Evolutionary conservation across 225 moss, liverwort and hornwort species (phyloP).

Genomic region (Bryoerythrophyllum caledonicum): DNA sequence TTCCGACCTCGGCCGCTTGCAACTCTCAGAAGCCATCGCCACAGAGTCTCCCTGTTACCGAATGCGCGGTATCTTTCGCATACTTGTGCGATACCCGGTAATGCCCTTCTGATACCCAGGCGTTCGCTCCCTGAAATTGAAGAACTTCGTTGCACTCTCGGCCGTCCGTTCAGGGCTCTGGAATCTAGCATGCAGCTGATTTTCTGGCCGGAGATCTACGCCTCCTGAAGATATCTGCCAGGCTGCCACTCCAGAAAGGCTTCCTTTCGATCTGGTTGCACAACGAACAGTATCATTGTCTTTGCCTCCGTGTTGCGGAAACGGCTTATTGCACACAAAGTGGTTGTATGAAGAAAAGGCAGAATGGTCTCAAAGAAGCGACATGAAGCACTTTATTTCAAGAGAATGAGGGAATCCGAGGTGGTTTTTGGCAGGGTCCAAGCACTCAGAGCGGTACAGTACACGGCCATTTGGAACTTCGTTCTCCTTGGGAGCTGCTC

Average conservation of each 20-base stretch:
- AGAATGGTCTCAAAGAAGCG: too few relatives aligned
- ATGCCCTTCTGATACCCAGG: not conserved
- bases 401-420: not conserved
- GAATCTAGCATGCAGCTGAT: not conserved
- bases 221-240: not conserved
- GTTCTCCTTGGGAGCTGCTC: not conserved
- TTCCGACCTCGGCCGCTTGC: not conserved
- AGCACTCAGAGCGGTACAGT: not conserved
- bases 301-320: too few relatives aligned
- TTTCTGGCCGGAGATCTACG: not conserved
- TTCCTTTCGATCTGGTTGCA: too few relatives aligned
- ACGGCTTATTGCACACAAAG: too few relatives aligned
- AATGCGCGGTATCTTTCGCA: not conserved
- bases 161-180: not conserved
- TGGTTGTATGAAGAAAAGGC: too few relatives aligned
- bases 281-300: too few relatives aligned
- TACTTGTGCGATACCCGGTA: not conserved
- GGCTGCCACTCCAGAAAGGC: too few relatives aligned
- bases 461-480: not conserved
- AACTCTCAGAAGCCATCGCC: conserved; percentile 1
- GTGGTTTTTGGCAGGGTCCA: not conserved
- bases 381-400: too few relatives aligned
- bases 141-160: not conserved
- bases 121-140: not conserved
- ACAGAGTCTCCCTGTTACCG: not conserved